Evolutionary conservation across 2,329 filamentous ascomycete genomes (phyloP).

Genomic region (Aureobasidium zeae): DNA sequence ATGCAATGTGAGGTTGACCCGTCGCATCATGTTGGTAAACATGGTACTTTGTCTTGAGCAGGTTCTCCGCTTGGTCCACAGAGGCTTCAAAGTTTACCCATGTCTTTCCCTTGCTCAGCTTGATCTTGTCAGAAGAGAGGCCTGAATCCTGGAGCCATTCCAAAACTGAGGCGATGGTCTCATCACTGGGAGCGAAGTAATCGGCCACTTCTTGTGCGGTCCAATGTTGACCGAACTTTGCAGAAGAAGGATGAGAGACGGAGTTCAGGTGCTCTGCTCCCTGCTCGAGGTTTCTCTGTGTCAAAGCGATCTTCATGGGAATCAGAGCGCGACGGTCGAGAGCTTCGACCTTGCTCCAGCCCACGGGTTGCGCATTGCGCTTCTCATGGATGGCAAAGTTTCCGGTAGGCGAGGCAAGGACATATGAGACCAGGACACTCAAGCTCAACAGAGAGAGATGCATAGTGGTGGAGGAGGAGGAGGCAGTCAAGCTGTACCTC

Average conservation of each 20-base stretch:
- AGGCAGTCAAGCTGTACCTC: not conserved
- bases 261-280: slow-evolving; percentile 27
- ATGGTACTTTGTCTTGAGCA: slow-evolving; percentile 47
- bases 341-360: slow-evolving; percentile 23
- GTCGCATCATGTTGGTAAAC: slow-evolving; percentile 37
- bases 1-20: slow-evolving; percentile 30
- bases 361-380: slow-evolving; percentile 21
- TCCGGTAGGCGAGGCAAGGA: slow-evolving; percentile 20
- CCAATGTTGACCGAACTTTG: slow-evolving; percentile 37
- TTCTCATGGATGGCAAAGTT: slow-evolving; percentile 27
- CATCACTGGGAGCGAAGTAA: slow-evolving; percentile 28
- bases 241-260: slow-evolving; percentile 36
- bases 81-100: slow-evolving; percentile 50
- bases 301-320: slow-evolving; percentile 29
- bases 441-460: slow-evolving; percentile 20
- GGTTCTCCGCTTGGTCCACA: slow-evolving; percentile 43
- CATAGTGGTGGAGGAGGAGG: slow-evolving; percentile 15
- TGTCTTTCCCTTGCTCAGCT: slow-evolving; percentile 42
- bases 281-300: slow-evolving; percentile 28
- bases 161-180: slow-evolving; percentile 32
- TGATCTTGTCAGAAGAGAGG: slow-evolving; percentile 40
- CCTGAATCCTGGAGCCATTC: slow-evolving; percentile 47
- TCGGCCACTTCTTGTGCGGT: slow-evolving; percentile 35
- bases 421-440: slow-evolving; percentile 18
- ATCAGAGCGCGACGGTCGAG: slow-evolving; percentile 25